Conservation (phyloP, 2,329 filamentous ascomycete genomes). For the Colletotrichum sp. region DNA sequence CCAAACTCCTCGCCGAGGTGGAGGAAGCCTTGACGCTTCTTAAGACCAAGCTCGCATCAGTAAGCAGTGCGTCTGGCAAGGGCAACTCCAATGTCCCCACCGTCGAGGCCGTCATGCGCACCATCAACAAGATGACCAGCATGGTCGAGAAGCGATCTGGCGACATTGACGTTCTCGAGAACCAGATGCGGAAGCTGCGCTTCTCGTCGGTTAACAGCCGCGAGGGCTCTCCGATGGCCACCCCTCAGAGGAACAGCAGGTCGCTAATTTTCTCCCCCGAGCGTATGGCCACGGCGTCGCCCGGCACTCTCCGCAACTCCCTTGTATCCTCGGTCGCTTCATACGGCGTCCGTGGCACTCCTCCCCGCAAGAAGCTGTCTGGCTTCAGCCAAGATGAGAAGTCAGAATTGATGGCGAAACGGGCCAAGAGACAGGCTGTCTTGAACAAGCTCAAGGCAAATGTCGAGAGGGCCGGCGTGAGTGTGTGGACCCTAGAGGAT, state of each 20-base stretch:
- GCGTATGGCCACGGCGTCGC: conserved; percentile 38
- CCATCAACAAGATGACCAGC: conserved; percentile 88
- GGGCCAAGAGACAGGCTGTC: conserved; percentile 57
- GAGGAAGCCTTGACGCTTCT: conserved; percentile 84
- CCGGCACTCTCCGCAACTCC: conserved; percentile 46
- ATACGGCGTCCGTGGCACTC: conserved; percentile 41
- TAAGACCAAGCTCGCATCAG: conserved; percentile 75
- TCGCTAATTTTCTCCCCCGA: conserved; percentile 48
- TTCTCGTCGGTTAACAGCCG: conserved; percentile 49
- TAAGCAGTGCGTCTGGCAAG: conserved; percentile 54
- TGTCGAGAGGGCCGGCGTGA: conserved; percentile 55
- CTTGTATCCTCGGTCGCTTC: conserved; percentile 47
- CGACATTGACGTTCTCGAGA: conserved; percentile 89
- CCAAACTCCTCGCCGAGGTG: conserved; percentile 75
- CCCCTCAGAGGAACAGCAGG: conserved; percentile 39
- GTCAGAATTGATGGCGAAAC: conserved; percentile 57
- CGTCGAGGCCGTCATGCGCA: conserved; percentile 89
- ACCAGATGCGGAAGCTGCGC: conserved; percentile 78
- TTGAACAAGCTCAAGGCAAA: conserved; percentile 55
- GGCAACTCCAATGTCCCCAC: conserved; percentile 69
- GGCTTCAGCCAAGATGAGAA: conserved; percentile 67
- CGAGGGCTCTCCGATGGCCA: conserved; percentile 47
- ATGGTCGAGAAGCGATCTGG: conserved; percentile 92
- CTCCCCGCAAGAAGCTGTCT: conserved; percentile 66
- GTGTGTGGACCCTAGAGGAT: conserved; percentile 56